A percentile compares a stretch with the other conserved stretches of the same genome.
Conservation (phyloP, 1,284 basidiomycete genomes). For the Ceratobasidium sp. region DNA sequence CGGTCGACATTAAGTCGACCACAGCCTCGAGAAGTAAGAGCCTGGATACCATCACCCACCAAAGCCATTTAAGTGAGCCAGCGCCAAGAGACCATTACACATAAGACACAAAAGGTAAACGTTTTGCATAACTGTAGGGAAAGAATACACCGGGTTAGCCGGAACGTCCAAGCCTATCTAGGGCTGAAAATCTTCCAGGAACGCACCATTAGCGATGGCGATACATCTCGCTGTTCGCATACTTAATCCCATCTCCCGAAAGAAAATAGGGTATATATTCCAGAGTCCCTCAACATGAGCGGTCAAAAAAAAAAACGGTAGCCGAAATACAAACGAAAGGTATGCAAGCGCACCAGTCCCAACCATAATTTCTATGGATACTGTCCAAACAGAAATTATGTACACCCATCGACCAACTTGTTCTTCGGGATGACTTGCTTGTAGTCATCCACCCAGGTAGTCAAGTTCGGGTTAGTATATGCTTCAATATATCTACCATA, state of each 20-base stretch:
- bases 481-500: constrained; percentile 53
- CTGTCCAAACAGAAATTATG: constrained; percentile 15
- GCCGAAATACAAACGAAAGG: background rate
- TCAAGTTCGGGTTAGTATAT: constrained; percentile 51
- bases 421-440: constrained; percentile 62
- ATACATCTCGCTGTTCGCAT: background rate
- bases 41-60: constrained; percentile 1
- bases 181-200: constrained; percentile 5
- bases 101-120: background rate
- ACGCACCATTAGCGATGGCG: background rate
- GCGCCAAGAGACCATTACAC: background rate
- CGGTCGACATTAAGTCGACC: background rate
- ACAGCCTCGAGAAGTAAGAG: constrained; percentile 5
- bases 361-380: constrained; percentile 11
- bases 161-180: background rate
- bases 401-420: constrained; percentile 41
- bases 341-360: constrained; percentile 16
- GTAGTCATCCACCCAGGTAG: constrained; percentile 57
- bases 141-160: background rate
- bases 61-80: background rate
- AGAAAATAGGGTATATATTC: constrained; percentile 37
- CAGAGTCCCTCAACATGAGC: background rate
- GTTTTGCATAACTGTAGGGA: background rate
- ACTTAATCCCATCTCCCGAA: background rate
- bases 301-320: constrained; percentile 8